Evolutionary conservation across 441 rosid genomes (phyloP).

Genomic region (Codiaeum variegatum): DNA sequence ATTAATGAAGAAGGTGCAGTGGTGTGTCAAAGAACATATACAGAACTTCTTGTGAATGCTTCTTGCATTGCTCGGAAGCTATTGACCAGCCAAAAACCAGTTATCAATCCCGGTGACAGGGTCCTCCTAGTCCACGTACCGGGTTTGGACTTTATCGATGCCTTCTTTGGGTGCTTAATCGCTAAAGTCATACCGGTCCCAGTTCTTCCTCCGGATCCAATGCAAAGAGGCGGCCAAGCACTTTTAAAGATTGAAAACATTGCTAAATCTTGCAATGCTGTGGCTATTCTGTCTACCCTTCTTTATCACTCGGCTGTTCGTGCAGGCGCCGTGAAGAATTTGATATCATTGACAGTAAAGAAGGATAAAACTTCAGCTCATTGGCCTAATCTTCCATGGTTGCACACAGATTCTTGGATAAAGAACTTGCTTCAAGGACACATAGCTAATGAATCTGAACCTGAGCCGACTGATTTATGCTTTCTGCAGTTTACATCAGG

Average conservation of each 20-base stretch:
- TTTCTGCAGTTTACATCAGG: conserved; percentile 76
- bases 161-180: conserved; percentile 68
- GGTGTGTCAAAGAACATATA: conserved; percentile 44
- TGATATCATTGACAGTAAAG: conserved; percentile 42
- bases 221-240: conserved; percentile 72
- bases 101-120: conserved; percentile 57
- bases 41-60: conserved; percentile 49
- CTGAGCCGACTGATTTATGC: conserved; percentile 47
- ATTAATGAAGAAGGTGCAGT: conserved; percentile 49
- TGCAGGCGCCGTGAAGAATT: conserved; percentile 50
- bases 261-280: conserved; percentile 48
- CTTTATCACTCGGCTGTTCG: conserved; percentile 61
- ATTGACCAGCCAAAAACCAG: conserved; percentile 45
- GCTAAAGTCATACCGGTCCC: conserved; percentile 66
- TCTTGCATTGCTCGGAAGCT: conserved; percentile 51
- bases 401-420: conserved; percentile 63
- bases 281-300: conserved; percentile 55
- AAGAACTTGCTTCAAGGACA: conserved; percentile 29
- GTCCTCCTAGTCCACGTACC: conserved; percentile 61
- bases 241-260: conserved; percentile 66
- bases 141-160: conserved; percentile 63
- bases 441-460: conserved; percentile 24
- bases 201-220: conserved; percentile 71
- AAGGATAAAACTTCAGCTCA: conserved; percentile 31
- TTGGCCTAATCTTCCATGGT: conserved; percentile 74